phyloP scores from a whole-genome alignment of 169 alveolate genomes.

The Plasmodium gaboni region DNA sequence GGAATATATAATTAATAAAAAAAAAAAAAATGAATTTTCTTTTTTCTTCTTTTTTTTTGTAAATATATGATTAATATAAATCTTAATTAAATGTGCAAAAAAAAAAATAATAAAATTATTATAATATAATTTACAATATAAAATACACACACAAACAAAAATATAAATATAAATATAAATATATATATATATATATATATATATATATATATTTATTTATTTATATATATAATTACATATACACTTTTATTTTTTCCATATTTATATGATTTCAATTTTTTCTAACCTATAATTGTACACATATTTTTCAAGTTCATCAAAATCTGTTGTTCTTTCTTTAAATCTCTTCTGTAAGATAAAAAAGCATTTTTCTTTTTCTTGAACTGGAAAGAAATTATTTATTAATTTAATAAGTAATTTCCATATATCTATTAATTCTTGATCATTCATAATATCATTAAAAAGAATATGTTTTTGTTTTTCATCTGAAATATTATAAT shows the following conservation, averaged over 20 bases:
- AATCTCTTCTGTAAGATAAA: constrained; percentile 45
- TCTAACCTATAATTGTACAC: constrained; percentile 68
- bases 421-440: constrained; percentile 41
- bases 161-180: neutral
- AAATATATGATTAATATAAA: no score
- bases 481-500: neutral
- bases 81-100: no score
- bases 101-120: no score
- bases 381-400: constrained; percentile 53
- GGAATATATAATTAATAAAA: no score
- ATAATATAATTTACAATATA: no score
- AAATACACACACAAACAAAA: neutral
- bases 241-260: neutral
- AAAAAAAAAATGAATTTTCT: no score
- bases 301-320: constrained; percentile 62
- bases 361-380: constrained; percentile 68
- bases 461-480: constrained; percentile 3
- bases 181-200: constrained; percentile 1
- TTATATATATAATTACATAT: neutral
- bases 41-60: no score
- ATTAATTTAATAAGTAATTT: constrained; percentile 36
- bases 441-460: constrained; percentile 48
- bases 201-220: neutral
- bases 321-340: constrained; percentile 37
- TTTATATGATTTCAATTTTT: constrained; percentile 39